Base-by-base conservation (phyloP, 768 basidiomycete genomes). In the Coprinopsis sp. region DNA sequence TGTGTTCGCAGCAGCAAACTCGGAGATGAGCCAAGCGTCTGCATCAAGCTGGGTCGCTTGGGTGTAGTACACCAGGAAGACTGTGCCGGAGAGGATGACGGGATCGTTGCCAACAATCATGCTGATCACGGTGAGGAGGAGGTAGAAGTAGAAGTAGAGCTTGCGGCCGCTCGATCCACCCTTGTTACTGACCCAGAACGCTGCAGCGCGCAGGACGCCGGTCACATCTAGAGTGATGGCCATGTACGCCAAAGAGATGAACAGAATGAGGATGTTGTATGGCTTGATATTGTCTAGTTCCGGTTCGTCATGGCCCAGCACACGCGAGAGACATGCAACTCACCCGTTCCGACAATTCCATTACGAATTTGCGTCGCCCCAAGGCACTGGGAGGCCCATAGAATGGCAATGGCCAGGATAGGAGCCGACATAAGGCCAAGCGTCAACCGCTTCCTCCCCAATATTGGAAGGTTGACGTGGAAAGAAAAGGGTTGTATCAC, bases 101-200 rank as follows among this genome's bases (percentile, higher is more conserved):
- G 94, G 94, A 64, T 97, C 91, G 58, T 96, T 96, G 5, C 93
- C 94, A n/a, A 96, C 72, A 1, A 93, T 54, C 34, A 87, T 72
- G 33, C 90, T 92, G 50, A 84, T 72, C 12, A 77, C 59, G 11
- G 88, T 84, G 59, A 95, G 82, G 73, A 96, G 81, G 50, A 82
- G 29, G 61, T 91, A 97, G 61, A 96, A 86, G 53, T 85, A 85
- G 25, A 86, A 60, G 64, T 84, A 93, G 0, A 95, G 73, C 38
- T 66, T 79, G 55, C 73, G 71, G n/a, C 88, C 89, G 22, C 81
- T 80, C 5, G 70, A 62, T 3, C 91, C 87, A 19, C 90, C 87
- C 58, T 76, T 78, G 51, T 87, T 85, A 52, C 84, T 84, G 54
- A 96, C 91, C 79, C 82, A 87, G 66, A 91, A 92, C 0, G 94